A percentile compares a stretch with the other conserved stretches of the same genome.
These are phyloP conservation scores for Quambalaria eucalypti DNA, from an alignment of 1,284 basidiomycete species.

Conservation along the genomic window DNA sequence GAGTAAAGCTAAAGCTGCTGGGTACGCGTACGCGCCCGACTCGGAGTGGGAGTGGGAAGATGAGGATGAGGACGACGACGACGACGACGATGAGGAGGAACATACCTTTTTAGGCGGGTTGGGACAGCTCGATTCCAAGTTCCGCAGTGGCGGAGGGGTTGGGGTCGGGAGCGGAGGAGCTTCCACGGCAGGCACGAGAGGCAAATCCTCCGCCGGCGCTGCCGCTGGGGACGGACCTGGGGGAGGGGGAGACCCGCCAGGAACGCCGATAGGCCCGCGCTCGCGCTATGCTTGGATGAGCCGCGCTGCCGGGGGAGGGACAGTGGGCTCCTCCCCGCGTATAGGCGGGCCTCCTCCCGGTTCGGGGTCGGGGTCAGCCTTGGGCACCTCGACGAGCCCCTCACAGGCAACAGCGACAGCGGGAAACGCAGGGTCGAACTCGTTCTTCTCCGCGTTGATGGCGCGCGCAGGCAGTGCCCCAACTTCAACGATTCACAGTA, in stretches of 20 bases:
- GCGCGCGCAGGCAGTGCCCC: no score
- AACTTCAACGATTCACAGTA: no score
- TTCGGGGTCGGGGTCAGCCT: no score
- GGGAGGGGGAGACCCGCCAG: not conserved
- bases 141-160: not conserved
- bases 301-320: not conserved
- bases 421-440: no score
- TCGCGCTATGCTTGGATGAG: not conserved
- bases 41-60: not conserved
- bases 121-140: constrained; percentile 25
- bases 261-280: not conserved
- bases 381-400: no score
- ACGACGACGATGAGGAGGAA: constrained; percentile 39
- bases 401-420: no score
- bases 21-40: no score
- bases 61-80: constrained; percentile 25
- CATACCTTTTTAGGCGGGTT: constrained; percentile 29
- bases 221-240: not conserved
- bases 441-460: no score
- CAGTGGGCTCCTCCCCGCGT: no score
- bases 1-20: not conserved
- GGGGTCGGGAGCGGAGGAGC: not conserved
- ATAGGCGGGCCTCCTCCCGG: no score
- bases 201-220: not conserved
- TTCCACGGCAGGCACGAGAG: not conserved